These are phyloP conservation scores for Paramecium pentaurelia DNA, from an alignment of 73 alveolate genomes.

Conservation along the genomic window DNA sequence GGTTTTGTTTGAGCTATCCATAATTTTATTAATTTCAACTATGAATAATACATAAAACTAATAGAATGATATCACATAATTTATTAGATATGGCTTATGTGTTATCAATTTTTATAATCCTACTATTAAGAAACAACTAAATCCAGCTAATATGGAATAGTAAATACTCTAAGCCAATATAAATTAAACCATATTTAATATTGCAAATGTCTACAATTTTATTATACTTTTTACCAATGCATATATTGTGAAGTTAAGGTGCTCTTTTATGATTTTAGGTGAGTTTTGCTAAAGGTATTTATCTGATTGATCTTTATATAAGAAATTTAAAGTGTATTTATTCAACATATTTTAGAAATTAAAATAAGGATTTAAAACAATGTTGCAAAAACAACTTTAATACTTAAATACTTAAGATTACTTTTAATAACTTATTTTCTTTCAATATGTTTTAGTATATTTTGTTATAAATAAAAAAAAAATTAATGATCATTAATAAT, in stretches of 20 bases:
- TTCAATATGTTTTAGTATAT: background rate
- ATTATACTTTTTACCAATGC: background rate
- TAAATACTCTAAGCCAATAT: background rate
- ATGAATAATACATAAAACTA: background rate
- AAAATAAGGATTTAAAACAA: background rate
- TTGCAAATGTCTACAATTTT: background rate
- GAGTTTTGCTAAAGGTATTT: background rate
- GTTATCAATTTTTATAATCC: background rate
- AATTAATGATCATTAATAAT: background rate
- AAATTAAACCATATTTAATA: background rate
- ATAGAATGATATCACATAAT: conserved; percentile 6
- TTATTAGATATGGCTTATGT: background rate
- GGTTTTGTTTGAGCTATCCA: background rate
- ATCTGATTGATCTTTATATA: background rate
- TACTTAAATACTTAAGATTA: background rate
- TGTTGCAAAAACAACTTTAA: background rate
- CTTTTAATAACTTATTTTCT: background rate
- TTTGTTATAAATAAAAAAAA: background rate
- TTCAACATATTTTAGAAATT: background rate
- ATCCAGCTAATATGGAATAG: background rate
- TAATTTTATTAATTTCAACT: background rate
- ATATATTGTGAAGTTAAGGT: background rate
- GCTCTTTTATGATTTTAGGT: background rate
- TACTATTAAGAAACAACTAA: background rate
- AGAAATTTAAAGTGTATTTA: background rate